These are phyloP conservation scores for Umbelopsis sp. DNA, from an alignment of 371 early-diverging fungal species.

Conservation along the genomic window DNA sequence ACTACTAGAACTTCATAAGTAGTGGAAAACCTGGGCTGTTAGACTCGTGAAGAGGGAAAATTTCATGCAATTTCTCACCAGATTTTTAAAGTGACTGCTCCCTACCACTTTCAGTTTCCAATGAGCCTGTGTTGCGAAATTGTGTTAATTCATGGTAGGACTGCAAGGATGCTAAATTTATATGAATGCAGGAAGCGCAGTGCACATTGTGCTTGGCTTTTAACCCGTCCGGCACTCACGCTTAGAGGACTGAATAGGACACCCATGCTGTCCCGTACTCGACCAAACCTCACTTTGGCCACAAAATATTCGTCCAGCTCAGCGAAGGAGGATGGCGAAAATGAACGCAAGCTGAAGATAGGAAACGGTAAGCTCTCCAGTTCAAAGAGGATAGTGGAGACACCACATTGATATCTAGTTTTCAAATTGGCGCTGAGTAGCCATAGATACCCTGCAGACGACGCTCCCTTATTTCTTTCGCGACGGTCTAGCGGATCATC, in stretches of 20 bases:
- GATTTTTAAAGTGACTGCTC: not conserved
- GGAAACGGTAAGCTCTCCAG: not conserved
- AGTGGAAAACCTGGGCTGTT: no score
- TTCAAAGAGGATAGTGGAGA: not conserved
- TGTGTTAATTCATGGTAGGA: not conserved
- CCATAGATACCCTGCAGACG: conserved; percentile 51
- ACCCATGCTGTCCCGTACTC: not conserved
- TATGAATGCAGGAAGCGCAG: conserved; percentile 7
- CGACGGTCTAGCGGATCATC: conserved; percentile 42
- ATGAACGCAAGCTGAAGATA: not conserved
- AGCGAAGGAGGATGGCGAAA: not conserved
- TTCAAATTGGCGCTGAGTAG: conserved; percentile 26
- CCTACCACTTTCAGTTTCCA: not conserved
- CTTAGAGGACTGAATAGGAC: not conserved
- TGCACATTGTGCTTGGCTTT: not conserved
- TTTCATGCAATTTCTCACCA: no score
- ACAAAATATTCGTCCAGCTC: not conserved
- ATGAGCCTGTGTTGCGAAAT: not conserved
- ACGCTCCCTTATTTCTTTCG: conserved; percentile 52
- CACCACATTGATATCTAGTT: not conserved
- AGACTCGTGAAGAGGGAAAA: no score
- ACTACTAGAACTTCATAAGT: no score
- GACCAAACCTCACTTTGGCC: not conserved
- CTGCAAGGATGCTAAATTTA: not conserved
- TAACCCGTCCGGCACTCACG: not conserved